Conservation (phyloP, 2,329 filamentous ascomycete genomes). For the Neoascochyta sp. region DNA sequence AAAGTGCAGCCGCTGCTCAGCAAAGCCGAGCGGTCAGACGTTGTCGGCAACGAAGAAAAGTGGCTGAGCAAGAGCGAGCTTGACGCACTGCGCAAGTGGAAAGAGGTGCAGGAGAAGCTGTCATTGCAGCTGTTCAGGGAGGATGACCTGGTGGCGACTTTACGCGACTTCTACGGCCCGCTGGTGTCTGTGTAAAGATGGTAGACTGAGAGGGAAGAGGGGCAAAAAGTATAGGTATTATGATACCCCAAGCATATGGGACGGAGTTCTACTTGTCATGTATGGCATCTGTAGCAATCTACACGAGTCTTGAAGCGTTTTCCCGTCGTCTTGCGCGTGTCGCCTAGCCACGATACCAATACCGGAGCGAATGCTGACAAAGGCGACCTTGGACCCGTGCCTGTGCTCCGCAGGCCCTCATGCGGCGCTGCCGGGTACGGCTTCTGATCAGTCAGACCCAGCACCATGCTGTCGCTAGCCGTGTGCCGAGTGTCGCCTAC, state of each 20-base stretch:
- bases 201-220: neutral
- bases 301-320: neutral
- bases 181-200: constrained; percentile 19
- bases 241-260: constrained; percentile 10
- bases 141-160: constrained; percentile 78
- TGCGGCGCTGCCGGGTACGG: no score
- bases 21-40: constrained; percentile 80
- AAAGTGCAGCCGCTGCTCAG: constrained; percentile 69
- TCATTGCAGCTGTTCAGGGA: constrained; percentile 74
- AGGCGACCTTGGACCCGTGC: no score
- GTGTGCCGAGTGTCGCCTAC: no score
- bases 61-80: constrained; percentile 73
- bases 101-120: constrained; percentile 63
- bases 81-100: constrained; percentile 62
- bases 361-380: no score
- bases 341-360: neutral
- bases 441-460: no score
- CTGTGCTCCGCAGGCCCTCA: no score
- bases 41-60: constrained; percentile 77
- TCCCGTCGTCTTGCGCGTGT: neutral
- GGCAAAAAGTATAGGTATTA: constrained; percentile 7
- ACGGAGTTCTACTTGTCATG: constrained; percentile 6
- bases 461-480: no score
- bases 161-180: constrained; percentile 60
- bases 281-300: neutral